A percentile compares a stretch with the other conserved stretches of the same genome.
These are phyloP conservation scores for Persicaria maculosa DNA, from an alignment of 148 eudicot species.

Conservation along the genomic window DNA sequence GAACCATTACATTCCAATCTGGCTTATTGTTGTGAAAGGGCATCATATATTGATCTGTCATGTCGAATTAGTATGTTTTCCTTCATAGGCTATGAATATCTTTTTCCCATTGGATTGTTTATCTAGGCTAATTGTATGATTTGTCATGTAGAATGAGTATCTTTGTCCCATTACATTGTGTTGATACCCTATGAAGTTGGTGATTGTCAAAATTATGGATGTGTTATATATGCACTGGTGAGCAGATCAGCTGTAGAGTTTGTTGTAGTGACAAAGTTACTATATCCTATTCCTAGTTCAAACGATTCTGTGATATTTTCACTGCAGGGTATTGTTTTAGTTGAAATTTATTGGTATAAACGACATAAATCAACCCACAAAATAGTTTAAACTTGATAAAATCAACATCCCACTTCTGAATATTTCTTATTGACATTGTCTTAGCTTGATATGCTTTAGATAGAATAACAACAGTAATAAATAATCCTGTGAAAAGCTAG, in stretches of 20 bases:
- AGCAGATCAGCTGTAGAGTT: background rate
- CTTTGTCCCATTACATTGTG: too few relatives aligned
- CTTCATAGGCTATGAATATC: too few relatives aligned
- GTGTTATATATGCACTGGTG: background rate
- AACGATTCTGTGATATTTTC: background rate
- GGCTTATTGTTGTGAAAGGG: slow-evolving; percentile 11
- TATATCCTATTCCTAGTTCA: background rate
- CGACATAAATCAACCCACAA: background rate
- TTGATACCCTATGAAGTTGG: too few relatives aligned
- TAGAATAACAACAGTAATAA: background rate
- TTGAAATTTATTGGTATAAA: background rate
- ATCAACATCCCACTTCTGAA: background rate
- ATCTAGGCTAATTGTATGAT: too few relatives aligned
- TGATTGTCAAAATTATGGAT: background rate
- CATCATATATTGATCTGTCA: slow-evolving; percentile 18
- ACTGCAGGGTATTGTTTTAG: background rate
- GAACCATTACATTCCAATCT: background rate
- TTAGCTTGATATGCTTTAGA: background rate
- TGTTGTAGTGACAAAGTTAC: background rate
- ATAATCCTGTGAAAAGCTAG: too few relatives aligned
- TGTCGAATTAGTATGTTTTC: too few relatives aligned
- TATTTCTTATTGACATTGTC: background rate
- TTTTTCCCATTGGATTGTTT: too few relatives aligned
- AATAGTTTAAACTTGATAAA: background rate
- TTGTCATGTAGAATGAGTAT: too few relatives aligned